A percentile compares a stretch with the other conserved stretches of the same genome.
Conservation (phyloP, 345 rosid species). For the Populus pruinosa region DNA sequence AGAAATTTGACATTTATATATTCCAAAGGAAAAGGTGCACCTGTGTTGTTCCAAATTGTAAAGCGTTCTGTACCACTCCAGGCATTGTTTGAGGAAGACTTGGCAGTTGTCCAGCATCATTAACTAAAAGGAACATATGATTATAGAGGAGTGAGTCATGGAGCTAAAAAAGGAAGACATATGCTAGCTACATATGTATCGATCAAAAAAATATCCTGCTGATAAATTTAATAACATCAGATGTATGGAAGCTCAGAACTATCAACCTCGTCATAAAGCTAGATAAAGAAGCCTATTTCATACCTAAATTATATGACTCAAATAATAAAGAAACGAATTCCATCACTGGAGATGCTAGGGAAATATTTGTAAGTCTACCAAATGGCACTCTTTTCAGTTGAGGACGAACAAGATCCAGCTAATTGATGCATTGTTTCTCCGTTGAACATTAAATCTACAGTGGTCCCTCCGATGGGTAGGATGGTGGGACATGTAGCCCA, state of each 20-base stretch:
- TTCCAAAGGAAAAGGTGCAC: conserved; percentile 13
- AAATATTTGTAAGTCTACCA: conserved; percentile 29
- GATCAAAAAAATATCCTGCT: neutral
- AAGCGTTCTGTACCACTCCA: conserved; percentile 29
- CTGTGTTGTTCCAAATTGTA: conserved; percentile 37
- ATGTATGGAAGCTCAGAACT: neutral
- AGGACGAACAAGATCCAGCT: conserved; percentile 26
- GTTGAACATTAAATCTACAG: conserved; percentile 24
- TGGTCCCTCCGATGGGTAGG: conserved; percentile 23
- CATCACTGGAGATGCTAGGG: conserved; percentile 3
- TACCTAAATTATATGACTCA: neutral
- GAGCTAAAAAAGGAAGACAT: neutral
- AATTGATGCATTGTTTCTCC: conserved; percentile 18
- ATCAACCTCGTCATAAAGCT: conserved; percentile 9
- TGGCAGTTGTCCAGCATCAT: conserved; percentile 28
- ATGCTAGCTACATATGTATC: neutral
- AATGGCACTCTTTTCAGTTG: conserved; percentile 25
- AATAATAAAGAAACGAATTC: conserved; percentile 1
- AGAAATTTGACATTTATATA: neutral
- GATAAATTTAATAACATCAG: neutral
- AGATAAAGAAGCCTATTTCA: neutral
- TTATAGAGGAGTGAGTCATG: neutral
- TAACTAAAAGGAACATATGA: conserved; percentile 7
- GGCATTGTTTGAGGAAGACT: conserved; percentile 22
- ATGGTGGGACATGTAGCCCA: conserved; percentile 27